A percentile compares a stretch with the other conserved stretches of the same genome.
phyloP scores from a whole-genome alignment of 2,329 filamentous ascomycete genomes.

The Bimuria novae-zelandiae region DNA sequence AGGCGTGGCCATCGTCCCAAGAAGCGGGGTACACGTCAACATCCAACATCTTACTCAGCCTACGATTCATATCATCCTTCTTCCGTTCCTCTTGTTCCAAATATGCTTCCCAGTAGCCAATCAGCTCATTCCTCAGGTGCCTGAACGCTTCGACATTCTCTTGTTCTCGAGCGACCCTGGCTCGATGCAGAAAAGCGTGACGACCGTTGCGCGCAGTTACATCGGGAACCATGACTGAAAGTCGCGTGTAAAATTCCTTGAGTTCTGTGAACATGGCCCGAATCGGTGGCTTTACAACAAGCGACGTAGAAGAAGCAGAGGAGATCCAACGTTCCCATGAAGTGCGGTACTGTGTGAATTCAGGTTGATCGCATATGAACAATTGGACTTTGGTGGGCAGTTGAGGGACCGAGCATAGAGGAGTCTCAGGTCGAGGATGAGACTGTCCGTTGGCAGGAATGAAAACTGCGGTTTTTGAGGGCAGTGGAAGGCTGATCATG shows the following conservation, averaged over 20 bases:
- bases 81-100: slow-evolving; percentile 29
- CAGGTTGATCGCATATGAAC: slow-evolving; percentile 17
- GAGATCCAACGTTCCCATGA: slow-evolving; percentile 28
- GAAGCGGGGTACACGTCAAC: slow-evolving; percentile 31
- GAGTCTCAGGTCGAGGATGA: slow-evolving; percentile 1
- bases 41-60: slow-evolving; percentile 26
- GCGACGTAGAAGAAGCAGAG: slow-evolving; percentile 4
- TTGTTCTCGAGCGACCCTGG: slow-evolving; percentile 40
- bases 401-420: slow-evolving; percentile 32
- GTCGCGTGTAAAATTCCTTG: slow-evolving; percentile 36
- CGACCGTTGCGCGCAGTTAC: slow-evolving; percentile 17
- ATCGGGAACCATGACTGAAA: slow-evolving; percentile 22
- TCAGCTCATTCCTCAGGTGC: slow-evolving; percentile 31
- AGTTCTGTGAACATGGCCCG: slow-evolving; percentile 40
- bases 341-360: slow-evolving; percentile 29
- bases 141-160: slow-evolving; percentile 37
- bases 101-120: slow-evolving; percentile 35
- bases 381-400: slow-evolving; percentile 22
- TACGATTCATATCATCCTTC: slow-evolving; percentile 25
- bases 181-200: slow-evolving; percentile 37
- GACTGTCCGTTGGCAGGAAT: not conserved
- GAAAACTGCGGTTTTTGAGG: not conserved
- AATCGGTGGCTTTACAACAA: slow-evolving; percentile 29
- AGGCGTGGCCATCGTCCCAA: slow-evolving; percentile 10
- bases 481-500: slow-evolving; percentile 20